Evolutionary conservation across 805 yeast genomes (phyloP), one percentile per base, ranked within the genome.

Genomic region (Cyberlindnera meyerae): DNA sequence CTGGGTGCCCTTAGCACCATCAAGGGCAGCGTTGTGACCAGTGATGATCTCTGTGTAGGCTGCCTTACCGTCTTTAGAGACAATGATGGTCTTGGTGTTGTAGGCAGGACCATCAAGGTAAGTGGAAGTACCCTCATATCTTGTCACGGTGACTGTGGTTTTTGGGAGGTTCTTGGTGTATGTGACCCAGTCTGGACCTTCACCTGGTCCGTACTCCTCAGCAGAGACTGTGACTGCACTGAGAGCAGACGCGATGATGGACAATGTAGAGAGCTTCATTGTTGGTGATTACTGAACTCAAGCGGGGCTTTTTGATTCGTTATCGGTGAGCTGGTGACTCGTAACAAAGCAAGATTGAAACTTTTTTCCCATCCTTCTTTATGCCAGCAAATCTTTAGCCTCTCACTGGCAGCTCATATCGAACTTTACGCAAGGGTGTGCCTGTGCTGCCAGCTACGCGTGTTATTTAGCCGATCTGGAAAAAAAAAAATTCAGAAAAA

Each of bases 111-210:
- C 38, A 6, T 21, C 24, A 4, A 34, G 21, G 33, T 24, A 28
- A 4, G 38, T 29, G 5, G 33, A 27, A 2, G 37, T 29, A 15
- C 38, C 38, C 30, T 28, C n/a, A 30, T 34, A 34, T 34, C 33
- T 34, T 6, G 38, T 34, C 14, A 34, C 38, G 11, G n/a, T 16
- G 8, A 34, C 20, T 5, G 38, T 34, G 14, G 29, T 25, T n/a
- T 17, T 14, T 18, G 25, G 29, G 13, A 34, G 16, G 25, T 29
- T 34, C 33, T 34, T 34, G 38, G 38, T 34, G 38, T 34, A 34
- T n/a, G 38, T 34, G 8, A 14, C 38, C 38, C 38, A 34, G 45
- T 53, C 47, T 36, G 45, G 42, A 31, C 49, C 55, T 20, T 20
- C 22, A 20, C 22, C 22, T 20, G 22, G 22, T 8, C 22, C 22